phyloP scores from a whole-genome alignment of 495 filamentous ascomycete species.

The Podospora conica region DNA sequence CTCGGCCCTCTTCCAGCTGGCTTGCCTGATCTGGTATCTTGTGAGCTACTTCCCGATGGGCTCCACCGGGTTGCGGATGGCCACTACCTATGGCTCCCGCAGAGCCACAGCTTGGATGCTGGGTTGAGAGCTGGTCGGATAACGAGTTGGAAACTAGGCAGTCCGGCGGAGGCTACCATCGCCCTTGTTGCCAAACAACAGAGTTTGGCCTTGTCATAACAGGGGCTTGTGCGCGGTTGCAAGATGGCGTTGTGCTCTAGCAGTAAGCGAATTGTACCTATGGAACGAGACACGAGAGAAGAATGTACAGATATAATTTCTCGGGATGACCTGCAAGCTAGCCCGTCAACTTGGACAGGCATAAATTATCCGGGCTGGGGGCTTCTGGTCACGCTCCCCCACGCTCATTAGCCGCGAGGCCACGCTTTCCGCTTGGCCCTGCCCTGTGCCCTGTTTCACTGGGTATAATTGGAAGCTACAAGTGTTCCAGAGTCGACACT shows the following conservation, averaged over 20 bases:
- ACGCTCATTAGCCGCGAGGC: not conserved
- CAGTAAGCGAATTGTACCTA: not conserved
- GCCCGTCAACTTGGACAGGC: not conserved
- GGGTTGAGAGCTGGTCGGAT: conserved; percentile 41
- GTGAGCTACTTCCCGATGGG: conserved; percentile 99
- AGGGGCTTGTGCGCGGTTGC: not conserved
- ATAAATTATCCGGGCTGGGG: too few relatives aligned
- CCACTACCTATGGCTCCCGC: conserved; percentile 76
- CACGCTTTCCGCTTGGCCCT: not conserved
- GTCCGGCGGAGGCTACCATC: not conserved
- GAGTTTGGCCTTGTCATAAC: not conserved
- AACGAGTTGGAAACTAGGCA: not conserved
- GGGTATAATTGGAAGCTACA: not conserved
- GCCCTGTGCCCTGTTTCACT: conserved; percentile 9
- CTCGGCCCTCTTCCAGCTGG: conserved; percentile 74
- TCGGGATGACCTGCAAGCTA: not conserved
- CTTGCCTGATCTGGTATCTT: conserved; percentile 83
- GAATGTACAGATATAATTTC: not conserved
- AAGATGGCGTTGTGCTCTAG: not conserved
- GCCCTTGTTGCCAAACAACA: not conserved
- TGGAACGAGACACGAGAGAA: not conserved
- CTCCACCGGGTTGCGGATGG: conserved; percentile 77
- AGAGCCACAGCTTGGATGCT: conserved; percentile 86
- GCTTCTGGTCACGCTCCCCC: too few relatives aligned
- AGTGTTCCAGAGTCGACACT: not conserved